Evolutionary conservation across 2,329 filamentous ascomycete species (phyloP).

Genomic region (Lachnellula suecica): DNA sequence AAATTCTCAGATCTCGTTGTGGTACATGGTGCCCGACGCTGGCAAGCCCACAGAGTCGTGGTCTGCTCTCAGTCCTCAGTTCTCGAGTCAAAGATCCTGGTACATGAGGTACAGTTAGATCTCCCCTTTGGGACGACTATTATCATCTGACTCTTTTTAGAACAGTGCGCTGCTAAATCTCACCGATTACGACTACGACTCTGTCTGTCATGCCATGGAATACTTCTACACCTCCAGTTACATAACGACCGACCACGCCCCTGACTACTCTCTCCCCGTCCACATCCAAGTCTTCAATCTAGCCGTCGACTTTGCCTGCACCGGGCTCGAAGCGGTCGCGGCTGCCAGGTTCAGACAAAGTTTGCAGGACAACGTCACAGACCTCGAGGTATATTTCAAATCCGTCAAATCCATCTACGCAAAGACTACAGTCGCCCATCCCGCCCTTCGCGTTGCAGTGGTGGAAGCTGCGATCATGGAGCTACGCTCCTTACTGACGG

Average conservation of each 20-base stretch:
- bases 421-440: conserved; percentile 1
- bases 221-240: conserved; percentile 26
- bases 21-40: conserved; percentile 16
- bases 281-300: conserved; percentile 22
- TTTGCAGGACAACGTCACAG: conserved; percentile 11
- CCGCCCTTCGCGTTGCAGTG: conserved; percentile 12
- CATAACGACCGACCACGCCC: not conserved
- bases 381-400: conserved; percentile 8
- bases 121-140: not conserved
- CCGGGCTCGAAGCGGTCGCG: conserved; percentile 9
- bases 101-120: not conserved
- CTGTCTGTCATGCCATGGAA: conserved; percentile 15
- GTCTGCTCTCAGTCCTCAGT: conserved; percentile 24
- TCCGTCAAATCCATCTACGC: conserved; percentile 15
- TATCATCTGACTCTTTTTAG: not conserved
- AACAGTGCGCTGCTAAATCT: conserved; percentile 13
- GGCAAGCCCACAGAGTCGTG: conserved; percentile 27
- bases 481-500: conserved; percentile 13
- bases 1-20: conserved; percentile 27
- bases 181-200: conserved; percentile 8
- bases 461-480: conserved; percentile 20
- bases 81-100: conserved; percentile 18
- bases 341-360: conserved; percentile 11
- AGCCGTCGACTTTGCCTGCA: conserved; percentile 12
- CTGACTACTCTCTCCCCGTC: conserved; percentile 6